These are phyloP conservation scores for Mycena amicta DNA, from an alignment of 768 basidiomycete genomes.

Conservation along the genomic window DNA sequence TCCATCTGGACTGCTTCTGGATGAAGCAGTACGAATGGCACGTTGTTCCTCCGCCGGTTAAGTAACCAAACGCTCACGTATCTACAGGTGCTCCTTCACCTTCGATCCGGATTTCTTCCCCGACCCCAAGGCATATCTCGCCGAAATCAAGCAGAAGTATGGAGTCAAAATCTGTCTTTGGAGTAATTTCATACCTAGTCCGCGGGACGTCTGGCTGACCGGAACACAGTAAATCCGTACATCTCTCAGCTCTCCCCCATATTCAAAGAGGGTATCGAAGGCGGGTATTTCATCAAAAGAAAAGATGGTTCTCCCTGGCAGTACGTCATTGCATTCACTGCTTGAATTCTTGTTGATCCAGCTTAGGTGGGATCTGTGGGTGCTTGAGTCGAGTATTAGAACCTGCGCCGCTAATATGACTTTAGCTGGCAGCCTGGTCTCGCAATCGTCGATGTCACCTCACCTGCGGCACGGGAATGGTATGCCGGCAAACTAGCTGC, in stretches of 20 bases:
- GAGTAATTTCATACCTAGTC: conserved; percentile 43
- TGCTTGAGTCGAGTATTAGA: background rate
- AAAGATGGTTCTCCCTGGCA: conserved; percentile 70
- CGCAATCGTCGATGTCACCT: conserved; percentile 64
- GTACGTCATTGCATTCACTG: conserved; percentile 39
- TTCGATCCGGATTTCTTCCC: conserved; percentile 80
- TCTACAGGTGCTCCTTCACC: conserved; percentile 67
- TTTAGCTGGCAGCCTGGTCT: conserved; percentile 60
- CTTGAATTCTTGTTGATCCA: background rate
- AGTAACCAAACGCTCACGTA: conserved; percentile 26
- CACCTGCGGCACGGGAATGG: conserved; percentile 58
- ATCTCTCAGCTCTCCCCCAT: conserved; percentile 70
- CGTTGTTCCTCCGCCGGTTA: conserved; percentile 12
- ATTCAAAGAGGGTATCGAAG: conserved; percentile 67
- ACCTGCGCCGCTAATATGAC: background rate
- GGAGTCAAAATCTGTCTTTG: conserved; percentile 75
- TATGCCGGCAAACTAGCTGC: conserved; percentile 50
- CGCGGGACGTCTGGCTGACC: background rate
- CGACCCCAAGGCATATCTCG: conserved; percentile 64
- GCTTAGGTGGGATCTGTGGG: conserved; percentile 50
- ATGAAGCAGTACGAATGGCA: conserved; percentile 74
- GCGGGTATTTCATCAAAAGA: conserved; percentile 72
- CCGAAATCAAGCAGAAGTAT: conserved; percentile 61
- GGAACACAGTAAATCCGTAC: conserved; percentile 64
- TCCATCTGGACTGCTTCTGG: conserved; percentile 81